Evolutionary conservation across 768 basidiomycete species (phyloP).

Genomic region (Heimioporus sp.): DNA sequence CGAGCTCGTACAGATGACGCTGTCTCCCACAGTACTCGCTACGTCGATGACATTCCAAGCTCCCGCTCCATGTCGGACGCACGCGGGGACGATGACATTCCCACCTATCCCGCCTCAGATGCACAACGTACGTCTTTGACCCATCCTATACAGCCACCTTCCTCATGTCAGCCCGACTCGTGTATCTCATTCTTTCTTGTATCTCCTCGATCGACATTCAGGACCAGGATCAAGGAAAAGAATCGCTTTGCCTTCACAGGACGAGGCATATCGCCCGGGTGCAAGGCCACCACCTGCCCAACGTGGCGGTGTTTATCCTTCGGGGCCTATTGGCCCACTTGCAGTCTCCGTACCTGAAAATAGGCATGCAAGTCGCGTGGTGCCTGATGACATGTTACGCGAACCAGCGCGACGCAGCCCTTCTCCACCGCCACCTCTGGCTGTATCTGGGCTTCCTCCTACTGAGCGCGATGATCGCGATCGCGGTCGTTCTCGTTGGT

Average conservation of each 20-base stretch:
- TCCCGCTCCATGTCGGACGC: constrained; percentile 16
- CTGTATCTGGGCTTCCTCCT: constrained; percentile 1
- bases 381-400: constrained; percentile 3
- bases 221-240: constrained; percentile 34
- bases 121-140: constrained; percentile 38
- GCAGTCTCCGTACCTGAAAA: constrained; percentile 8
- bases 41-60: constrained; percentile 18
- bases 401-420: constrained; percentile 12
- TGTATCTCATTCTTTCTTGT: constrained; percentile 18
- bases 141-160: constrained; percentile 26
- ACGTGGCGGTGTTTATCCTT: constrained; percentile 9
- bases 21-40: constrained; percentile 7
- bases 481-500: constrained; percentile 12
- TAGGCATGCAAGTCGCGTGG: constrained; percentile 1
- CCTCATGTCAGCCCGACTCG: constrained; percentile 28
- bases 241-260: constrained; percentile 37
- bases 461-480: constrained; percentile 17
- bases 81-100: constrained; percentile 18
- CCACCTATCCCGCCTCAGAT: constrained; percentile 24
- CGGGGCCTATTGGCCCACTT: background rate
- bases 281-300: constrained; percentile 10
- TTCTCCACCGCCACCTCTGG: constrained; percentile 10
- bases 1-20: constrained; percentile 21
- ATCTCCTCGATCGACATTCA: constrained; percentile 18
- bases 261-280: constrained; percentile 27